These are phyloP conservation scores for Orbilia quercus DNA, from an alignment of 2,329 filamentous ascomycete genomes.

Conservation along the genomic window DNA sequence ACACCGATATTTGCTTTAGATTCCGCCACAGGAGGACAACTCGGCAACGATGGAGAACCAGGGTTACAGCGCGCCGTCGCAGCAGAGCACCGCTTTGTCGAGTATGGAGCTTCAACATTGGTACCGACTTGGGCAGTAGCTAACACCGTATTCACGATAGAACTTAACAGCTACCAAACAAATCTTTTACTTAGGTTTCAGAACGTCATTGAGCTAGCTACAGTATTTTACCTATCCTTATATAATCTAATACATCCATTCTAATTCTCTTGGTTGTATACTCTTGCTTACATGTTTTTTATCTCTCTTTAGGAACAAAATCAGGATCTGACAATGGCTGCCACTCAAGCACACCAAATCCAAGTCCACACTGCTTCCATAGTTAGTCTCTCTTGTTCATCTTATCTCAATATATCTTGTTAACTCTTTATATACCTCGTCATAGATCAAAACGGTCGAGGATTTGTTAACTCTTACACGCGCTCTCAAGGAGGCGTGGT, in stretches of 20 bases:
- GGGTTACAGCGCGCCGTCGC: slow-evolving; percentile 36
- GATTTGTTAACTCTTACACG: slow-evolving; percentile 72
- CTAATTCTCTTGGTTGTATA: slow-evolving; percentile 5
- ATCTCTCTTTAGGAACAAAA: slow-evolving; percentile 64
- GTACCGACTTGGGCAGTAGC: slow-evolving; percentile 63
- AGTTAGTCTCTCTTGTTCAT: slow-evolving; percentile 62
- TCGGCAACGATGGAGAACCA: slow-evolving; percentile 52
- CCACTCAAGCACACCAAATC: slow-evolving; percentile 70
- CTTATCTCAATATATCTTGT: not conserved
- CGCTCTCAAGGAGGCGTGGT: slow-evolving; percentile 74
- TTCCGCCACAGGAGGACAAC: not conserved
- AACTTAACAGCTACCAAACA: slow-evolving; percentile 42
- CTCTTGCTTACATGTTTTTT: slow-evolving; percentile 15
- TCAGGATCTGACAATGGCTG: slow-evolving; percentile 69
- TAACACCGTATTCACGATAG: slow-evolving; percentile 9
- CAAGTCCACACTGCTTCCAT: slow-evolving; percentile 71
- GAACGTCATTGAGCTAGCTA: slow-evolving; percentile 69
- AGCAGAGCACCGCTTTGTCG: slow-evolving; percentile 56
- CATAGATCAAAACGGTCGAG: slow-evolving; percentile 71
- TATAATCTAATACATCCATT: slow-evolving; percentile 1
- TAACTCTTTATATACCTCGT: slow-evolving; percentile 8
- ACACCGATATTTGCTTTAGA: not conserved
- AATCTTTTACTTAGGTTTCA: slow-evolving; percentile 64
- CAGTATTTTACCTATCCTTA: slow-evolving; percentile 63
- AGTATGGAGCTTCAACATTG: slow-evolving; percentile 24